Base-by-base conservation (phyloP, 2,329 filamentous ascomycete species). In the Thelonectria blattea region DNA sequence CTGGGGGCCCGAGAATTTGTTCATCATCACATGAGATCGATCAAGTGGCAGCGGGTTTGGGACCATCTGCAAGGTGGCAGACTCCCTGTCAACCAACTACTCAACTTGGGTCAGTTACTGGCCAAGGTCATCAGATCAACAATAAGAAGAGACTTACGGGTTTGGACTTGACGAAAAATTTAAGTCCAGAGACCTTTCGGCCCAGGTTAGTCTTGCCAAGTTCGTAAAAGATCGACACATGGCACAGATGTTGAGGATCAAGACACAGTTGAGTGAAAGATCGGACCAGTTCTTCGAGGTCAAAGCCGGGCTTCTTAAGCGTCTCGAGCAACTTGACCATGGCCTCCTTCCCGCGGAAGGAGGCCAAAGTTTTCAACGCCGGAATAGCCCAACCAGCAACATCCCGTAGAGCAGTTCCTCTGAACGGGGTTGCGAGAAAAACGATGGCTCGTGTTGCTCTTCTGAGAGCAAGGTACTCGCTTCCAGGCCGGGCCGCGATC, bases 221-320 rank as follows among this genome's bases (percentile, higher is more conserved):
- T n/a, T 51, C 48, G 17, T 39, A 51, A 20, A 51, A 51, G 48
- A 17, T 51, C 5, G 8, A 9, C 32, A 51, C 48, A 20, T 51
- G 17, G 15, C 20, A 41, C 12, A 20, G 48, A 39, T 22, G 2
- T 12, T 24, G 10, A 17, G 7, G 20, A 5, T 51, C 32, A 37
- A 20, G 17, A n/a, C 48, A 24, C 10, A 51, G 18, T 6, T 39
- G 34, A 18, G 32, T 41, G 34, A 41, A 52, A 3, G 7, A 14
- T 12, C 18, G 3, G 6, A 52, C 49, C 12, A 51, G 48, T 24
- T 51, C 48, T 14, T 41, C 48, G 48, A 51, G 48, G 3, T 39
- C n/a, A 14, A 10, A n/a, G 5, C 12, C 37, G 27, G 48, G 20
- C 5, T 7, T 32, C 18, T 39, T 51, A 10, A 39, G n/a, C 3